Evolutionary conservation across 306 rosid species (phyloP).

Genomic region (Gastrolobium bilobum): DNA sequence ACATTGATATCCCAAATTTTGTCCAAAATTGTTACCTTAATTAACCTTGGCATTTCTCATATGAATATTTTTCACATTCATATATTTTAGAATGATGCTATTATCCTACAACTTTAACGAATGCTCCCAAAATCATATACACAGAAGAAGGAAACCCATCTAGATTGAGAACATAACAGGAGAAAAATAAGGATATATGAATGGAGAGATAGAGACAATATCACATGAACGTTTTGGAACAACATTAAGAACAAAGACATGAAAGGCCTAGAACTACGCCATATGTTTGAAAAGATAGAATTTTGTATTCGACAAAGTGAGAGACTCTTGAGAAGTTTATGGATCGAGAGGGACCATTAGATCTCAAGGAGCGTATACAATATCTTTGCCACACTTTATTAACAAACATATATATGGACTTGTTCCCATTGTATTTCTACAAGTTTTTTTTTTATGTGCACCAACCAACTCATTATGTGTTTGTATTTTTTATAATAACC

Average conservation of each 20-base stretch:
- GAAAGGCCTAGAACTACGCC: conserved; percentile 52
- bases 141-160: conserved; percentile 49
- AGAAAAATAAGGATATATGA: conserved; percentile 28
- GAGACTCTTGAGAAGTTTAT: conserved; percentile 34
- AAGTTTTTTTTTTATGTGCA: neutral
- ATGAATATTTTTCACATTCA: neutral
- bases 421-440: conserved; percentile 48
- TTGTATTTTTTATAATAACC: conserved; percentile 3
- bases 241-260: conserved; percentile 52
- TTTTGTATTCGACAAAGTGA: conserved; percentile 36
- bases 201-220: conserved; percentile 51
- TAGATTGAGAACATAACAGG: conserved; percentile 28
- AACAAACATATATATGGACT: conserved; percentile 46
- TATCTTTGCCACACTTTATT: conserved; percentile 57
- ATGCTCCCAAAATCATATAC: conserved; percentile 48
- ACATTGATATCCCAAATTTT: conserved; percentile 20
- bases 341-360: conserved; percentile 48
- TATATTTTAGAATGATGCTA: conserved; percentile 22
- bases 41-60: conserved; percentile 21
- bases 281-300: conserved; percentile 40
- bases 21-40: neutral
- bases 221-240: conserved; percentile 65
- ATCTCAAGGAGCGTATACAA: conserved; percentile 36
- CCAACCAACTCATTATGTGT: conserved; percentile 32
- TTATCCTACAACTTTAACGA: conserved; percentile 19